phyloP scores from a whole-genome alignment of 768 basidiomycete genomes.

The Steccherinum ochraceum region DNA sequence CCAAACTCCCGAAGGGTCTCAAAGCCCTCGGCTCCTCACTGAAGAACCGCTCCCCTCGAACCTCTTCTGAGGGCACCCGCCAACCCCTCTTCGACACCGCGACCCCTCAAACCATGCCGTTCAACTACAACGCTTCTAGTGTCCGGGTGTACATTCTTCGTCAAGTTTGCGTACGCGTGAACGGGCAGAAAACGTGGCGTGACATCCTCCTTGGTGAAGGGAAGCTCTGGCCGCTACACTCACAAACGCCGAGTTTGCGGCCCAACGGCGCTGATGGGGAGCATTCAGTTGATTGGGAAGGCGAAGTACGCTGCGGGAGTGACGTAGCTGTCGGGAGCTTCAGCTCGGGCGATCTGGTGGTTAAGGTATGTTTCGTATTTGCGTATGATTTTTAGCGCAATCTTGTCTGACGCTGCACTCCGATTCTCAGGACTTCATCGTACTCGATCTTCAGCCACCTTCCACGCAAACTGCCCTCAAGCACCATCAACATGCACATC shows the following conservation, averaged over 20 bases:
- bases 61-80: background rate
- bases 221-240: conserved; percentile 38
- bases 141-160: conserved; percentile 50
- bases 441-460: conserved; percentile 37
- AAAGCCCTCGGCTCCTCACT: background rate
- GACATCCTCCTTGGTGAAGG: conserved; percentile 43
- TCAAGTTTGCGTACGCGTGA: conserved; percentile 35
- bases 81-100: background rate
- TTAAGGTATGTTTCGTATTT: conserved; percentile 39
- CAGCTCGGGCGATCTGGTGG: conserved; percentile 33
- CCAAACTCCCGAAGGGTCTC: background rate
- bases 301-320: conserved; percentile 36
- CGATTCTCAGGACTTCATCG: conserved; percentile 50
- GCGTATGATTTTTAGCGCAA: background rate
- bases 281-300: conserved; percentile 54
- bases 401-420: background rate
- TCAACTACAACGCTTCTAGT: background rate
- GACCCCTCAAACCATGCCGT: background rate
- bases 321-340: conserved; percentile 42
- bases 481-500: conserved; percentile 37
- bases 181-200: conserved; percentile 30
- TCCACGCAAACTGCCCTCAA: conserved; percentile 29
- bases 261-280: conserved; percentile 18
- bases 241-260: conserved; percentile 18
- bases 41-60: background rate